Evolutionary conservation across 805 yeast genomes (phyloP), one percentile per base, ranked within the genome.

Genomic region (Kluyveromyces nonfermentans): DNA sequence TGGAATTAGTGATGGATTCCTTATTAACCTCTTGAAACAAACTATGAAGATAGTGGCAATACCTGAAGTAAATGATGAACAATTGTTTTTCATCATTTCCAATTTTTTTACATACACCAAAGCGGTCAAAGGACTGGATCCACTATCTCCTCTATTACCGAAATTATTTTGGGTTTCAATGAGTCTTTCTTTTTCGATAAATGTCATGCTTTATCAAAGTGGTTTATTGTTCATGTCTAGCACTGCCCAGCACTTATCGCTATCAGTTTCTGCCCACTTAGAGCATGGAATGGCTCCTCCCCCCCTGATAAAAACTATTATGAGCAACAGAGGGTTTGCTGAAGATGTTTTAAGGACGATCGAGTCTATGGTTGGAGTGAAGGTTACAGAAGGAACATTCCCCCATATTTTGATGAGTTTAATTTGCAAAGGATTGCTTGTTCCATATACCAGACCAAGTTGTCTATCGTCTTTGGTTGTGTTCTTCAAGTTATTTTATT

Each of bases 1-100:
- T 10, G 87, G 86, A 21, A 74, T 82, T 20, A 75, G 77, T 40
- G 85, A 80, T 52, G 67, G 69, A n/a, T 55, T 67, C 51, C 75
- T 73, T 34, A 55, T 50, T 35, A 59, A 56, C 38, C 37, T 63
- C 20, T 41, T 62, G 8, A 37, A 43, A 3, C 62, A 60, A 41
- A 56, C 65, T 1, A 53, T 65, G 44, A 66, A 63, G 31, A 60
- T 73, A 7, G 43, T 63, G 6, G 62, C 67, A 1, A 55, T 56
- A 37, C 63, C 63, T 9, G 60, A 57, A n/a, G 53, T 61, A 14
- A 54, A 60, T 20, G 58, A 55, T 7, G 67, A 63, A 42, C 52
- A 51, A 18, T 40, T 61, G 17, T 57, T 56, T 22, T 57, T 62
- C 36, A 48, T 59, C 1, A 60, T 69, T 2, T 63, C 72, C 7